Conservation (phyloP, 2,329 filamentous ascomycete species). For the Graphium sp. region DNA sequence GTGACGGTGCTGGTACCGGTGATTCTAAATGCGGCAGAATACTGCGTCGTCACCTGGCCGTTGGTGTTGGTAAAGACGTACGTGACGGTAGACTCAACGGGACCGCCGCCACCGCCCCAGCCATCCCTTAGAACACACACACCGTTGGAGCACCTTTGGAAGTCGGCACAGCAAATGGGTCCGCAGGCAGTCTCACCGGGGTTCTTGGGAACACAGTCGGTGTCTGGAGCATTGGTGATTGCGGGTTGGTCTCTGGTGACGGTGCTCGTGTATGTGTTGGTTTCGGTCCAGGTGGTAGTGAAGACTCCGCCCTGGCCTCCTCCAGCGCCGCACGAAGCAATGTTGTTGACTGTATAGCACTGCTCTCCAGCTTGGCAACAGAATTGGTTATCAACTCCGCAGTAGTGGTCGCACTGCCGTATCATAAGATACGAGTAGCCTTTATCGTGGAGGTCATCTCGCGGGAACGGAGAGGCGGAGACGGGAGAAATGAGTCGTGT, state of each 20-base stretch:
- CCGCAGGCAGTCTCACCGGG: slow-evolving; percentile 47
- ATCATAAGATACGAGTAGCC: slow-evolving; percentile 33
- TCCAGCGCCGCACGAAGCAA: slow-evolving; percentile 34
- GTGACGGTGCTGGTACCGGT: slow-evolving; percentile 34
- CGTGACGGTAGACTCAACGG: slow-evolving; percentile 12
- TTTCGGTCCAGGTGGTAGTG: slow-evolving; percentile 45
- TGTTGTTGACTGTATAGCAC: slow-evolving; percentile 32
- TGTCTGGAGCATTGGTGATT: slow-evolving; percentile 23
- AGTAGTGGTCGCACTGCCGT: slow-evolving; percentile 32
- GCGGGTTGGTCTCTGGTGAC: slow-evolving; percentile 28
- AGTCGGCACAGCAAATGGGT: slow-evolving; percentile 50
- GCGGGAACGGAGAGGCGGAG: slow-evolving; percentile 29
- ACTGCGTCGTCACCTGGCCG: slow-evolving; percentile 34
- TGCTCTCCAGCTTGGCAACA: slow-evolving; percentile 31
- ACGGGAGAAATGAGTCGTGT: slow-evolving; percentile 14
- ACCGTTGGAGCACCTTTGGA: slow-evolving; percentile 48
- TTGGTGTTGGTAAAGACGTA: slow-evolving; percentile 26
- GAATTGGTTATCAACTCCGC: slow-evolving; percentile 35
- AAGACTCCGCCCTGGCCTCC: slow-evolving; percentile 17
- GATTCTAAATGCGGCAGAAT: slow-evolving; percentile 32
- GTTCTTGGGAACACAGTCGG: slow-evolving; percentile 31
- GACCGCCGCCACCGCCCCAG: slow-evolving; percentile 13
- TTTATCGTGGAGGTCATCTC: slow-evolving; percentile 26
- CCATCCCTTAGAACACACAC: slow-evolving; percentile 40
- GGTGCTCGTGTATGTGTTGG: slow-evolving; percentile 42